A percentile compares a stretch with the other conserved stretches of the same genome.
Conservation (phyloP, 768 basidiomycete species). For the Suillus alpinus region DNA sequence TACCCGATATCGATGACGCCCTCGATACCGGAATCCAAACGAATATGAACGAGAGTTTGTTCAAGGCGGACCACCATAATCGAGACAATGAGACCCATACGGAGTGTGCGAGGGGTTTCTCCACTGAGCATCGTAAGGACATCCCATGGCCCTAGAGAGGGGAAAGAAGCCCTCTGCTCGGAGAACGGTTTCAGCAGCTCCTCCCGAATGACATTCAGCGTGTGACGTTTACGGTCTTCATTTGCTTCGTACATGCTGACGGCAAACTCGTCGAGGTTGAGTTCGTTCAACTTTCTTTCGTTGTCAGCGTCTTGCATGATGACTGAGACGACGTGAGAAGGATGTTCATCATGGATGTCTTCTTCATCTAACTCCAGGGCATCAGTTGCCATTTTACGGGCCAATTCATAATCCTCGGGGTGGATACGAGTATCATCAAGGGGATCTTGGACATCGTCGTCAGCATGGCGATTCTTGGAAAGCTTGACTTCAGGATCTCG, state of each 20-base stretch:
- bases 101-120: conserved; percentile 78
- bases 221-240: conserved; percentile 83
- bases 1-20: conserved; percentile 66
- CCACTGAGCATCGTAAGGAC: conserved; percentile 94
- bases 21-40: conserved; percentile 92
- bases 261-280: conserved; percentile 96
- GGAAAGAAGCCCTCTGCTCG: conserved; percentile 70
- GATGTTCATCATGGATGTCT: conserved; percentile 88
- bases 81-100: conserved; percentile 78
- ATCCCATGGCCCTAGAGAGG: conserved; percentile 67
- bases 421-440: conserved; percentile 95
- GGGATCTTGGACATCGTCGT: conserved; percentile 78
- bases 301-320: conserved; percentile 84
- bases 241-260: conserved; percentile 84
- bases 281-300: conserved; percentile 78
- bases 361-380: conserved; percentile 97
- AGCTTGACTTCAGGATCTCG: conserved; percentile 66
- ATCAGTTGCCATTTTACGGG: conserved; percentile 97
- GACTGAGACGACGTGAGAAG: conserved; percentile 81
- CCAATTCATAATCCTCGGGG: conserved; percentile 95
- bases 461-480: conserved; percentile 55
- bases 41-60: conserved; percentile 55
- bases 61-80: conserved; percentile 59
- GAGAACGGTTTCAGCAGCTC: conserved; percentile 81
- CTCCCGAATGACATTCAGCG: conserved; percentile 82